These are phyloP conservation scores for Astragalus membranaceus DNA, from an alignment of 306 rosid genomes.

Conservation along the genomic window DNA sequence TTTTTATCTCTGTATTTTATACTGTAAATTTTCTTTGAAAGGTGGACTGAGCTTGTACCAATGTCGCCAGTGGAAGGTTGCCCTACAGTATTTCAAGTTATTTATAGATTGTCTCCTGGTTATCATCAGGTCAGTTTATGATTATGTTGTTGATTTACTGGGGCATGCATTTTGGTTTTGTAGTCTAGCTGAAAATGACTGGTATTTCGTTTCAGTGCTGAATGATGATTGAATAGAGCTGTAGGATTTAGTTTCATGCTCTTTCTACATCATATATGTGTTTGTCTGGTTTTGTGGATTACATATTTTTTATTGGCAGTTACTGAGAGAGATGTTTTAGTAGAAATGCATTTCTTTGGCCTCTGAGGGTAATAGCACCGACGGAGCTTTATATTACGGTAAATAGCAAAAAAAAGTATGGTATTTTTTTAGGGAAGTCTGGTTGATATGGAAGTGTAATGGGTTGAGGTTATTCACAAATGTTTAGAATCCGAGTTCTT, in stretches of 20 bases:
- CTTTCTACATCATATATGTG: background rate
- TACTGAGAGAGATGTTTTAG: background rate
- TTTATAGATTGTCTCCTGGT: constrained; percentile 77
- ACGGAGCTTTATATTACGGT: background rate
- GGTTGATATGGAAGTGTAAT: background rate
- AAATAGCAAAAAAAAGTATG: too few species aligned
- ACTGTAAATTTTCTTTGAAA: constrained; percentile 22
- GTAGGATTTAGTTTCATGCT: background rate
- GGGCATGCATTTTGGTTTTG: background rate
- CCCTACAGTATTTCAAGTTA: constrained; percentile 83
- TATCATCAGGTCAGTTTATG: constrained; percentile 71
- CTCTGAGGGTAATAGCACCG: background rate
- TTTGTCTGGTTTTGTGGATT: background rate
- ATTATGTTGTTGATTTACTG: constrained; percentile 4
- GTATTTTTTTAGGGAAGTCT: background rate
- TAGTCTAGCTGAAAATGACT: background rate
- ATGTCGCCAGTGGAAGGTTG: constrained; percentile 92
- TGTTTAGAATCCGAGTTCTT: background rate
- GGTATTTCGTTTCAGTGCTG: background rate
- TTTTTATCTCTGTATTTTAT: background rate
- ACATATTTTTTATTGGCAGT: background rate
- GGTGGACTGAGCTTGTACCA: constrained; percentile 86
- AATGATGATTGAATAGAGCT: background rate
- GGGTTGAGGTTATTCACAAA: background rate
- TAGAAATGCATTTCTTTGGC: background rate